These are phyloP conservation scores for Sporothrix protearum DNA, from an alignment of 2,329 filamentous ascomycete genomes.

Conservation along the genomic window DNA sequence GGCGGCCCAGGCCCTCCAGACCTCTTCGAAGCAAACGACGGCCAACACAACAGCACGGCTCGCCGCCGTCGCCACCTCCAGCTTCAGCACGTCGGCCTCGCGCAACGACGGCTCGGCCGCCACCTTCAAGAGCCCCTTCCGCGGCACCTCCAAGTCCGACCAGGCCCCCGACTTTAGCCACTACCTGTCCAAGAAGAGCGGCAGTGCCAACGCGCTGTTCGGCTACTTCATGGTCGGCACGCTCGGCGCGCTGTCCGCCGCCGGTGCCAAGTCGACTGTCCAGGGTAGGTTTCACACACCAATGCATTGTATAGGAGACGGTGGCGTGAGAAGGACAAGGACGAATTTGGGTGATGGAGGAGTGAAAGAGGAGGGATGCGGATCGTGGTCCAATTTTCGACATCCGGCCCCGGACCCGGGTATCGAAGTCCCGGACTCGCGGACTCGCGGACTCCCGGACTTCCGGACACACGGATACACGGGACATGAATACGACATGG, in stretches of 20 bases:
- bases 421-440: neutral
- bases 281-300: constrained; percentile 65
- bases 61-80: constrained; percentile 43
- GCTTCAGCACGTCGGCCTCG: constrained; percentile 50
- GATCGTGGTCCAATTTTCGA: neutral
- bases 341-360: neutral
- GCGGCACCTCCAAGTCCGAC: constrained; percentile 54
- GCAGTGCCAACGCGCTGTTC: constrained; percentile 78
- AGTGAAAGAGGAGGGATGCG: neutral
- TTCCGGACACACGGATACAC: too few relatives aligned
- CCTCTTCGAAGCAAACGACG: constrained; percentile 31
- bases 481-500: neutral
- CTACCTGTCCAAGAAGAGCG: constrained; percentile 69
- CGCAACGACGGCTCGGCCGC: constrained; percentile 41
- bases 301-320: neutral
- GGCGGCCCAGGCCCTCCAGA: constrained; percentile 28
- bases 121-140: constrained; percentile 61
- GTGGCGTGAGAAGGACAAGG: too few relatives aligned
- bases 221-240: constrained; percentile 98
- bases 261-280: constrained; percentile 95
- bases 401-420: neutral
- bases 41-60: constrained; percentile 42
- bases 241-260: constrained; percentile 85
- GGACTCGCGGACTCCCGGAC: too few relatives aligned
- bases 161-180: constrained; percentile 86